Evolutionary conservation across 495 filamentous ascomycete species (phyloP).

Genomic region (Ascobolus immersus): DNA sequence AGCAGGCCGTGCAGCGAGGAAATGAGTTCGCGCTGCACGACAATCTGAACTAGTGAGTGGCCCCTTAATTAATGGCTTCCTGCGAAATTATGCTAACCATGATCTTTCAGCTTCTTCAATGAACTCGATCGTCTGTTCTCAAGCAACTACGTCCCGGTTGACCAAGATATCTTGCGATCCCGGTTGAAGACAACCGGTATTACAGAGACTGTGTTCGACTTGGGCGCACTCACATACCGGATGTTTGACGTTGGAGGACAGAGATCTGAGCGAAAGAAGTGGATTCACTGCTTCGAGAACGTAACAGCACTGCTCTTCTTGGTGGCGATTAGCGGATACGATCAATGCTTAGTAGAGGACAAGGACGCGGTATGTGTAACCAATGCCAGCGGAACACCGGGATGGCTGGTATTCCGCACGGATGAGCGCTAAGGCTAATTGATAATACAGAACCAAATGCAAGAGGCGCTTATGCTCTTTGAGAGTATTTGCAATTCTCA

Average conservation of each 20-base stretch:
- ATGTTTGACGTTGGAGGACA: slow-evolving; percentile 99
- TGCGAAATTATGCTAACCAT: not conserved
- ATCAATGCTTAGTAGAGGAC: slow-evolving; percentile 90
- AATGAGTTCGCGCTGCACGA: slow-evolving; percentile 95
- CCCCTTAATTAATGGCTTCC: not conserved
- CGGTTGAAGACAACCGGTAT: slow-evolving; percentile 87
- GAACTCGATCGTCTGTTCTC: slow-evolving; percentile 73
- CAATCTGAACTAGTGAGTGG: slow-evolving; percentile 79
- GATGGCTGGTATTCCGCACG: not conserved
- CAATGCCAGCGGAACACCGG: not conserved
- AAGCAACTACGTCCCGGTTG: slow-evolving; percentile 73
- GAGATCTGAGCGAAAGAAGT: slow-evolving; percentile 93
- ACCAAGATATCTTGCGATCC: slow-evolving; percentile 86
- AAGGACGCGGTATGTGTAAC: slow-evolving; percentile 69
- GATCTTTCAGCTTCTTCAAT: slow-evolving; percentile 49
- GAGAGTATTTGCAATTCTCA: slow-evolving; percentile 92
- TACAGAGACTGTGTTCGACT: slow-evolving; percentile 86
- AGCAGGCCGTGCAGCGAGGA: slow-evolving; percentile 61
- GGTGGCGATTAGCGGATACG: slow-evolving; percentile 87
- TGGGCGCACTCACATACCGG: slow-evolving; percentile 81
- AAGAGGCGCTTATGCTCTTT: slow-evolving; percentile 93
- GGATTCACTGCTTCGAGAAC: slow-evolving; percentile 98
- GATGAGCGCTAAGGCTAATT: slow-evolving; percentile 1
- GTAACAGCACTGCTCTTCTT: slow-evolving; percentile 84
- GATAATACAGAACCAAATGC: slow-evolving; percentile 83